Conservation (phyloP, 768 basidiomycete species). For the Floccularia luteovirens region DNA sequence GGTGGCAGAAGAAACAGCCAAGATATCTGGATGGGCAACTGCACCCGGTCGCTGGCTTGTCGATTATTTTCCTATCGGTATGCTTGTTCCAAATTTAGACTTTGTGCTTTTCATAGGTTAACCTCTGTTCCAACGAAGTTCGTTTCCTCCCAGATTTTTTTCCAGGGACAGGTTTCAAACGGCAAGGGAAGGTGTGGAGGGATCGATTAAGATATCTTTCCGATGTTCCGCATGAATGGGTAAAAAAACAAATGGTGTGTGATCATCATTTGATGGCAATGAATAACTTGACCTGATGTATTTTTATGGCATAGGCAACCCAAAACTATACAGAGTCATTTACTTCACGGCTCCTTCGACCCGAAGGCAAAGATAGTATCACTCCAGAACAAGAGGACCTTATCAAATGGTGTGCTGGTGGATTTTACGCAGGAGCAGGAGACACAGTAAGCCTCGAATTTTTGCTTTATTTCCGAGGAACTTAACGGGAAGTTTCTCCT, state of each 20-base stretch:
- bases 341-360: conserved; percentile 28
- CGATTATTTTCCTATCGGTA: conserved; percentile 32
- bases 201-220: conserved; percentile 25
- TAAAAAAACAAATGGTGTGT: conserved; percentile 34
- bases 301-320: conserved; percentile 16
- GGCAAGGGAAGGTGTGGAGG: conserved; percentile 33
- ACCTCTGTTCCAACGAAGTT: conserved; percentile 16
- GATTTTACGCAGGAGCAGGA: conserved; percentile 37
- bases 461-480: background rate
- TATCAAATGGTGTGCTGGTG: conserved; percentile 42
- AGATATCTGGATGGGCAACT: conserved; percentile 31
- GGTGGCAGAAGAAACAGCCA: conserved; percentile 28
- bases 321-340: conserved; percentile 32
- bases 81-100: conserved; percentile 4
- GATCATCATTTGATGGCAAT: background rate
- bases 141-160: conserved; percentile 43
- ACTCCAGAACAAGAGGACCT: conserved; percentile 31
- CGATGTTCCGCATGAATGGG: conserved; percentile 33
- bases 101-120: background rate
- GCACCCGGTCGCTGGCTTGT: conserved; percentile 36
- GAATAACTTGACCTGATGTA: background rate
- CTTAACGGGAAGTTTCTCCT: conserved; percentile 1
- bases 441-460: conserved; percentile 24
- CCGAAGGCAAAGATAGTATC: conserved; percentile 12
- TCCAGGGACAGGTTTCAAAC: conserved; percentile 41